A percentile compares a stretch with the other conserved stretches of the same genome.
phyloP scores from a whole-genome alignment of 2,329 filamentous ascomycete species.

The Colletotrichum scovillei region DNA sequence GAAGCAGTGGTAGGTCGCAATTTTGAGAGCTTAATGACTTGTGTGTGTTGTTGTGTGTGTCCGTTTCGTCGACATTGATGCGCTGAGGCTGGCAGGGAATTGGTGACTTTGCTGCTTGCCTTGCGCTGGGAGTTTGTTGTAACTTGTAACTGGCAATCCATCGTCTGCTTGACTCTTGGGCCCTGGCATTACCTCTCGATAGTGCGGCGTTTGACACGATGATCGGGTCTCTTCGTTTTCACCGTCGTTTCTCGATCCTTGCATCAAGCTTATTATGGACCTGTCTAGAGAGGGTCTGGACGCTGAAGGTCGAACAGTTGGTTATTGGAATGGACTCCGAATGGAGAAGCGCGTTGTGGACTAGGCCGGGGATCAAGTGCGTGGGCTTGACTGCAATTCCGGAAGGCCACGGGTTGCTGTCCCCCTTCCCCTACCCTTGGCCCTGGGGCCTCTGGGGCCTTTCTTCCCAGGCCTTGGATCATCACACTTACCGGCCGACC shows the following conservation, averaged over 20 bases:
- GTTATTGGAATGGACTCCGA: not conserved
- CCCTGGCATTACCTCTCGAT: not conserved
- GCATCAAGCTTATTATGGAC: not conserved
- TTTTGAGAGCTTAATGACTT: not conserved
- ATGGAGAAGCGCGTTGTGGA: slow-evolving; percentile 11
- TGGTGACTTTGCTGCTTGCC: not conserved
- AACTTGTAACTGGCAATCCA: not conserved
- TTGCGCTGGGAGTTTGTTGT: slow-evolving; percentile 9
- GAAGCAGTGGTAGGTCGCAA: slow-evolving; percentile 3
- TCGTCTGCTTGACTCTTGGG: not conserved
- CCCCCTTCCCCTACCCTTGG: slow-evolving; percentile 4
- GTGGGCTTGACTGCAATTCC: slow-evolving; percentile 23
- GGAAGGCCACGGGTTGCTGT: slow-evolving; percentile 24
- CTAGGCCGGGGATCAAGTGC: not conserved
- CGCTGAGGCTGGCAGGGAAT: slow-evolving; percentile 1
- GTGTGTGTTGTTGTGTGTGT: not conserved
- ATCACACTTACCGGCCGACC: slow-evolving; percentile 12
- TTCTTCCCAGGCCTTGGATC: not conserved
- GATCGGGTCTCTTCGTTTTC: not conserved
- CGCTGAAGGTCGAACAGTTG: not conserved
- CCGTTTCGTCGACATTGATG: slow-evolving; percentile 24
- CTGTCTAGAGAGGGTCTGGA: not conserved
- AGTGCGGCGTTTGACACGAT: not conserved
- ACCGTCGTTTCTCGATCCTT: not conserved
- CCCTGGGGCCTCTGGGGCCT: not conserved